phyloP scores from a whole-genome alignment of 1,284 basidiomycete species.

The Cystobasidium slooffiae region DNA sequence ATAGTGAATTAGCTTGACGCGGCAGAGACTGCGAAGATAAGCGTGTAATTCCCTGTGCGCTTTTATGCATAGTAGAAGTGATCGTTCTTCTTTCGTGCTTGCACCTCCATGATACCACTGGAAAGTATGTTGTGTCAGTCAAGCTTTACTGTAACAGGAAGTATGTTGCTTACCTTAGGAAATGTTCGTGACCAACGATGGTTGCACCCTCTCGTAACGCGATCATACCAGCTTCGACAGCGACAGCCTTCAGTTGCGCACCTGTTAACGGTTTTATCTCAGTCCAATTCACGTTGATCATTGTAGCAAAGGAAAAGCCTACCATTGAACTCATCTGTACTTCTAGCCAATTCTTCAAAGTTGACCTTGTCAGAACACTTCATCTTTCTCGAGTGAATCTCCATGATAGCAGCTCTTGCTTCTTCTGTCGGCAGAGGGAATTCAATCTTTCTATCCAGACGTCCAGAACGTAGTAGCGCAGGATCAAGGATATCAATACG shows the following conservation, averaged over 20 bases:
- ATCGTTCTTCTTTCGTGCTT: slow-evolving; percentile 92
- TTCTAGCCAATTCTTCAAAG: slow-evolving; percentile 73
- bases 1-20: too few species aligned
- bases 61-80: slow-evolving; percentile 80
- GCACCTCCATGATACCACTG: slow-evolving; percentile 86
- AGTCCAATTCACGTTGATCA: not conserved
- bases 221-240: slow-evolving; percentile 99
- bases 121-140: not conserved
- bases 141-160: not conserved
- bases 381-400: slow-evolving; percentile 93
- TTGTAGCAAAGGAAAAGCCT: not conserved
- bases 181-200: slow-evolving; percentile 89
- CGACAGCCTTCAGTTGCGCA: slow-evolving; percentile 75
- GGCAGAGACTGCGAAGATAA: too few species aligned
- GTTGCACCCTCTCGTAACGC: slow-evolving; percentile 89
- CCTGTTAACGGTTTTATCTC: slow-evolving; percentile 28
- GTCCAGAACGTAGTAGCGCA: slow-evolving; percentile 73
- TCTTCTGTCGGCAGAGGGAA: slow-evolving; percentile 78
- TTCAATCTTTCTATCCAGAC: slow-evolving; percentile 78
- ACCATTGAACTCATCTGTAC: slow-evolving; percentile 78
- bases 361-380: slow-evolving; percentile 73
- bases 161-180: slow-evolving; percentile 62
- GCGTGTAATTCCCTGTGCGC: too few species aligned
- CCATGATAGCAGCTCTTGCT: slow-evolving; percentile 72
- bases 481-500: slow-evolving; percentile 95